Evolutionary conservation across 2,329 filamentous ascomycete genomes (phyloP), one percentile per base, ranked within the genome.

Genomic region (Zasmidium cellare): DNA sequence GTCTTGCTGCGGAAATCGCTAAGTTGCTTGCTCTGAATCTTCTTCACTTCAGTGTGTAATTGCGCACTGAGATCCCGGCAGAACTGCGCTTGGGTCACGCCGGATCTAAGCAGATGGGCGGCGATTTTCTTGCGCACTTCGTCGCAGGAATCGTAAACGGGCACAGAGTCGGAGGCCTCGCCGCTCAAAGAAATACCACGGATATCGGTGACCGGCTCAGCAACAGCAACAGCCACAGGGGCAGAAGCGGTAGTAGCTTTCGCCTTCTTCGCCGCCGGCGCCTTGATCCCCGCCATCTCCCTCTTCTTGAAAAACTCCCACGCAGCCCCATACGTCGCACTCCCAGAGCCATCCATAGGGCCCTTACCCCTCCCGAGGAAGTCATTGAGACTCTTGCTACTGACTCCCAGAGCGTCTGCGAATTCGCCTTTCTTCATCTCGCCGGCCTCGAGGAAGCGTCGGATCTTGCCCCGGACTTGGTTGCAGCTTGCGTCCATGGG

Each of bases 41-140:
- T 76, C 46, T 73, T 76, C 31, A 54, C 63, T 3, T 56, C 68
- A 2, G 69, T 64, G 46, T 71, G 66, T 46, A 76, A 76, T 16
- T 76, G 74, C 46, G 76, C 78, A 28, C 74, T 73, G 22, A 84
- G 73, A 46, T 79, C 75, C 35, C 82, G 78, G 23, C 78, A 73
- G 66, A 87, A 82, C 11, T 72, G 74, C 0, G 83, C 80, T 65
- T 83, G 78, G 0, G 79, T 84, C 51, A 84, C 72, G 46, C 73
- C 73, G 0, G 77, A 74, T 48, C 78, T 75, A 11, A 70, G 67
- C 9, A 86, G 73, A 58, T 82, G 72, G 0, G 77, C 76, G 23
- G 75, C 75, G 65, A 86, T 84, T 74, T 86, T 86, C 67, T 75
- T 78, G 48, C 84, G 79, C 14, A 86, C 68, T 51, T 82, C 81